Percentiles rank a stretch among this genome's conserved stretches.
These are phyloP conservation scores for Rhizopus arrhizus DNA, from an alignment of 371 early-diverging fungal genomes.

Conservation along the genomic window DNA sequence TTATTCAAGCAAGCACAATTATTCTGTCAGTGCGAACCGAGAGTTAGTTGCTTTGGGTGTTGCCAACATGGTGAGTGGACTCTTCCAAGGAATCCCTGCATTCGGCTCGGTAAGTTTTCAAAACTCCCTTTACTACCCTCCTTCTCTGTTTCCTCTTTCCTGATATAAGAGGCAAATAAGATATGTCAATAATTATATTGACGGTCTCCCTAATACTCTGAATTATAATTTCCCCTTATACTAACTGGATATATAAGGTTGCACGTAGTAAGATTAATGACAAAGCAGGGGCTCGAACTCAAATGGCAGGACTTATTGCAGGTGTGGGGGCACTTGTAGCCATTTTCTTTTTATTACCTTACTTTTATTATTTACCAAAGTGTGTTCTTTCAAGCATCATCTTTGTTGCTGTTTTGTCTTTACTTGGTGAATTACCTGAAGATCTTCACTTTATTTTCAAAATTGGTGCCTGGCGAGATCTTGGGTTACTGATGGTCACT, in stretches of 20 bases:
- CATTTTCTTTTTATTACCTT: constrained; percentile 75
- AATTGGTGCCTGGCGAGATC: constrained; percentile 86
- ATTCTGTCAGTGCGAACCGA: constrained; percentile 87
- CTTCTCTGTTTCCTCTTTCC: too few relatives aligned
- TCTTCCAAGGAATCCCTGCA: constrained; percentile 86
- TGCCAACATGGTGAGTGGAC: constrained; percentile 78
- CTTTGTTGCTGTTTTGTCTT: constrained; percentile 79
- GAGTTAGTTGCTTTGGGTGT: constrained; percentile 92
- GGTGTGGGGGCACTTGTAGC: constrained; percentile 76
- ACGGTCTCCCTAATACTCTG: neutral
- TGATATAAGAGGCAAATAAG: too few relatives aligned
- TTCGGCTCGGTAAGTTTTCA: constrained; percentile 74
- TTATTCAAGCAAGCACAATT: constrained; percentile 85
- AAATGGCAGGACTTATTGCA: constrained; percentile 81
- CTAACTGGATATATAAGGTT: constrained; percentile 37
- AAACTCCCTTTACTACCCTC: too few relatives aligned
- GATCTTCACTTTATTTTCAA: constrained; percentile 82
- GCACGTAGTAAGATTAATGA: constrained; percentile 90
- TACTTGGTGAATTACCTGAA: constrained; percentile 79
- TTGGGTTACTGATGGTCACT: constrained; percentile 76
- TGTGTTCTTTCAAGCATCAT: constrained; percentile 87
- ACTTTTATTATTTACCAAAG: constrained; percentile 85
- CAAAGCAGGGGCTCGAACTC: constrained; percentile 85
- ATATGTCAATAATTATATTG: neutral
- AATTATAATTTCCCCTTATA: neutral